Conservation (phyloP, 2,329 filamentous ascomycete genomes). For the Emmonsiellopsis sp. region DNA sequence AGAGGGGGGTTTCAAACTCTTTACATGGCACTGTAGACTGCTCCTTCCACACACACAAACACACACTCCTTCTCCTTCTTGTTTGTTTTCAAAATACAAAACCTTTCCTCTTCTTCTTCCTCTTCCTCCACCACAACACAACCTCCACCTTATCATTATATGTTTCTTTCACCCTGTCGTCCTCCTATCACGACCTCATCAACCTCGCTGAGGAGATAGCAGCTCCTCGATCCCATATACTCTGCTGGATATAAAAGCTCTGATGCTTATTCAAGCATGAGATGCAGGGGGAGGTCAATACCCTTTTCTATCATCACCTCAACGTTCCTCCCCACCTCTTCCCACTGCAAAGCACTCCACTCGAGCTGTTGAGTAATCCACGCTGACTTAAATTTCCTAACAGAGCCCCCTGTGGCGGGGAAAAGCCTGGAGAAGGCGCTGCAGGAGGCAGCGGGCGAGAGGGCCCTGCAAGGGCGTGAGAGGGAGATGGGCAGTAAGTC, state of each 20-base stretch:
- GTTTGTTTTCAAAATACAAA: no score
- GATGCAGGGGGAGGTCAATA: neutral
- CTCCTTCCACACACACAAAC: no score
- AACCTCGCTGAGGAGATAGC: no score
- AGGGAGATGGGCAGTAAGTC: neutral
- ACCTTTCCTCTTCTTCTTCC: neutral
- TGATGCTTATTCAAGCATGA: no score
- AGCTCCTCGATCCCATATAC: no score
- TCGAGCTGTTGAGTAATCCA: neutral
- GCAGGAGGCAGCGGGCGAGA: neutral
- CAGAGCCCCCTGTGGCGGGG: constrained; percentile 15
- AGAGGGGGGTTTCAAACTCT: no score
- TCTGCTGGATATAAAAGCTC: neutral
- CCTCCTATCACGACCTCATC: neutral
- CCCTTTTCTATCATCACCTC: neutral
- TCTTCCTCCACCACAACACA: neutral
- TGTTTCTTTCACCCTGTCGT: neutral
- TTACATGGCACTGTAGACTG: no score
- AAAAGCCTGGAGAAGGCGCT: constrained; percentile 13
- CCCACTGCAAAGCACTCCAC: neutral
- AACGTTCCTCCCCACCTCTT: neutral
- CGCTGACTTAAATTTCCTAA: constrained; percentile 4
- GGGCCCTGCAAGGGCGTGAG: neutral
- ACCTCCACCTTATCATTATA: neutral
- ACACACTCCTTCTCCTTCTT: no score